These are phyloP conservation scores for Pichia sp. DNA, from an alignment of 1,139 yeast species.

Conservation along the genomic window DNA sequence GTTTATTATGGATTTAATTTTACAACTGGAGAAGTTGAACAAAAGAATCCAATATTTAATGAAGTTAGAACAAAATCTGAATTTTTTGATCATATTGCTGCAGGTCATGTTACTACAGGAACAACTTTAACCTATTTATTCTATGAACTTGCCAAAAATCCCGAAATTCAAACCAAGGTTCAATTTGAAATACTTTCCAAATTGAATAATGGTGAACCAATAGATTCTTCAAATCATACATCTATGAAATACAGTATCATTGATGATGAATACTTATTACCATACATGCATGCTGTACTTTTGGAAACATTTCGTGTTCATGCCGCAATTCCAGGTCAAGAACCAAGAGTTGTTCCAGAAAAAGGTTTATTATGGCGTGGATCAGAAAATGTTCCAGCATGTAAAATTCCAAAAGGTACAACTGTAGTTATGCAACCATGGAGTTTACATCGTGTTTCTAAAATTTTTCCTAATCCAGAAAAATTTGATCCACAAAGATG, in stretches of 20 bases:
- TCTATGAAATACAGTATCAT: slow-evolving; percentile 30
- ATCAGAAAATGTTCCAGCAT: slow-evolving; percentile 22
- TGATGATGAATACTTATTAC: slow-evolving; percentile 38
- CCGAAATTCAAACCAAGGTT: slow-evolving; percentile 38
- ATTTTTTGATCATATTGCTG: slow-evolving; percentile 47
- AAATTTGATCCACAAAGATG: slow-evolving; percentile 58
- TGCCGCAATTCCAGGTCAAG: slow-evolving; percentile 71
- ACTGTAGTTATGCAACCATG: slow-evolving; percentile 61
- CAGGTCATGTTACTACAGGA: slow-evolving; percentile 78
- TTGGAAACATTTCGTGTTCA: slow-evolving; percentile 57
- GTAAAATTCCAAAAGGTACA: slow-evolving; percentile 48
- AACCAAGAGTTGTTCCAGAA: slow-evolving; percentile 50
- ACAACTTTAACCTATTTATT: slow-evolving; percentile 55
- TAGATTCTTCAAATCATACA: slow-evolving; percentile 6
- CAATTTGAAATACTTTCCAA: slow-evolving; percentile 36
- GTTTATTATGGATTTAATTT: slow-evolving; percentile 23
- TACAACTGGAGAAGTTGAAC: neutral
- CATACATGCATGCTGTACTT: slow-evolving; percentile 51
- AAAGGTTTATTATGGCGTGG: slow-evolving; percentile 30
- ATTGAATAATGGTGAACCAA: slow-evolving; percentile 14
- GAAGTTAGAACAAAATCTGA: slow-evolving; percentile 36
- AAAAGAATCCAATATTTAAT: slow-evolving; percentile 17
- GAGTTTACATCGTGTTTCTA: slow-evolving; percentile 50
- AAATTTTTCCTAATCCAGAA: slow-evolving; percentile 46
- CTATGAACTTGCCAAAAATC: slow-evolving; percentile 52